Percentiles rank a stretch among this genome's conserved stretches.
Evolutionary conservation across 1,284 basidiomycete species (phyloP).

Genomic region (Leccinum solheimii): DNA sequence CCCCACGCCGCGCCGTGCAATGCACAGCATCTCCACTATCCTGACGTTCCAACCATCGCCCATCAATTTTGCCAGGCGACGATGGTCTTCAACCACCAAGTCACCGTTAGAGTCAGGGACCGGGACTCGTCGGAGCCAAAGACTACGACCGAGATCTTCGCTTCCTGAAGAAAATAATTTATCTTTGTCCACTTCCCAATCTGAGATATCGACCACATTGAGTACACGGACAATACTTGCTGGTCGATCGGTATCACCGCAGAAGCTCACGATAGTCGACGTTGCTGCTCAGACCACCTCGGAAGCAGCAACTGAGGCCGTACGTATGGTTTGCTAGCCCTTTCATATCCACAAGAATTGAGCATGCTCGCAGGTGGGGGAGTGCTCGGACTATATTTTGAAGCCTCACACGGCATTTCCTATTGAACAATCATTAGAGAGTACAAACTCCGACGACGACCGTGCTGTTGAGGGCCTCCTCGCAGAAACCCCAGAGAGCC

Average conservation of each 20-base stretch:
- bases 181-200: conserved; percentile 30
- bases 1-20: conserved; percentile 25
- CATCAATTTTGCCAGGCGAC: conserved; percentile 52
- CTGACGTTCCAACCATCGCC: conserved; percentile 52
- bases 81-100: conserved; percentile 46
- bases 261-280: conserved; percentile 28
- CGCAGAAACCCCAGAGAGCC: conserved; percentile 33
- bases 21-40: conserved; percentile 27
- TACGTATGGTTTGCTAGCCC: conserved; percentile 30
- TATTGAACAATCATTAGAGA: conserved; percentile 36
- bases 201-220: conserved; percentile 33
- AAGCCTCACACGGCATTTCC: conserved; percentile 30
- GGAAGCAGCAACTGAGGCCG: conserved; percentile 34
- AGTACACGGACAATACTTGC: conserved; percentile 35
- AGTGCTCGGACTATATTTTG: conserved; percentile 28
- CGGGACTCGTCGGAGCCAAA: conserved; percentile 35
- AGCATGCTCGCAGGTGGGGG: conserved; percentile 33
- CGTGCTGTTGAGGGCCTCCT: conserved; percentile 36
- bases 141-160: conserved; percentile 35
- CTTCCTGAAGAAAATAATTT: conserved; percentile 36
- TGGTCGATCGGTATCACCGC: conserved; percentile 37
- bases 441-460: conserved; percentile 40
- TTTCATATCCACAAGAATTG: conserved; percentile 37
- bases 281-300: conserved; percentile 23
- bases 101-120: conserved; percentile 34